Percentiles rank a stretch among this genome's conserved stretches.
Conservation (phyloP, 495 filamentous ascomycete species). For the Lentithecium fluviatile region DNA sequence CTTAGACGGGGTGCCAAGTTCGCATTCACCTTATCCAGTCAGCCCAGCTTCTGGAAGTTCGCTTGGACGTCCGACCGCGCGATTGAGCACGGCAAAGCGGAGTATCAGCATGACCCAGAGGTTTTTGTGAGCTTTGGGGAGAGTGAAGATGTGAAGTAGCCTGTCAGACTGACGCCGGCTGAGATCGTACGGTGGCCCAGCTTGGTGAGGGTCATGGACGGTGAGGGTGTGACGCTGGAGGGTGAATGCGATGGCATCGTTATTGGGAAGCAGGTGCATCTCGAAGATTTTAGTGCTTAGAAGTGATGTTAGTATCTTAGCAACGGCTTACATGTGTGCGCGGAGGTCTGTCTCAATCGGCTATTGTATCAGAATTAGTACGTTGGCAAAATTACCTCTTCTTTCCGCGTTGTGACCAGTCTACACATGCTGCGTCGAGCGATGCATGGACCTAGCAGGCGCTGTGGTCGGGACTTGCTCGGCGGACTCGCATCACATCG, state of each 20-base stretch:
- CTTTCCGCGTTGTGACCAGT: no score
- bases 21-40: slow-evolving; percentile 14
- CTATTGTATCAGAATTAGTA: not conserved
- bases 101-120: not conserved
- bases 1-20: slow-evolving; percentile 15
- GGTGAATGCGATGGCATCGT: not conserved
- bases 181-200: slow-evolving; percentile 10
- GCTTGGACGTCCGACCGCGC: slow-evolving; percentile 6
- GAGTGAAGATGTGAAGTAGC: not conserved
- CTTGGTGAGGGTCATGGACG: slow-evolving; percentile 8
- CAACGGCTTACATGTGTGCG: not conserved
- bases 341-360: not conserved
- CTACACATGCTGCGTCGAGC: no score
- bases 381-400: no score
- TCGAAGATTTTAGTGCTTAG: not conserved
- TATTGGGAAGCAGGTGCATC: not conserved
- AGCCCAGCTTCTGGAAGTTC: slow-evolving; percentile 15
- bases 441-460: no score
- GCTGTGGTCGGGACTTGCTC: no score
- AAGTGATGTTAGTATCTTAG: not conserved
- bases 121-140: not conserved
- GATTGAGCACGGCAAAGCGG: not conserved
- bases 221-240: not conserved
- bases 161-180: not conserved
- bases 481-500: not conserved